Percentiles rank a stretch among this genome's conserved stretches.
phyloP scores from a whole-genome alignment of 202 grass and related monocot species.

The Tripidium arundinaceum region DNA sequence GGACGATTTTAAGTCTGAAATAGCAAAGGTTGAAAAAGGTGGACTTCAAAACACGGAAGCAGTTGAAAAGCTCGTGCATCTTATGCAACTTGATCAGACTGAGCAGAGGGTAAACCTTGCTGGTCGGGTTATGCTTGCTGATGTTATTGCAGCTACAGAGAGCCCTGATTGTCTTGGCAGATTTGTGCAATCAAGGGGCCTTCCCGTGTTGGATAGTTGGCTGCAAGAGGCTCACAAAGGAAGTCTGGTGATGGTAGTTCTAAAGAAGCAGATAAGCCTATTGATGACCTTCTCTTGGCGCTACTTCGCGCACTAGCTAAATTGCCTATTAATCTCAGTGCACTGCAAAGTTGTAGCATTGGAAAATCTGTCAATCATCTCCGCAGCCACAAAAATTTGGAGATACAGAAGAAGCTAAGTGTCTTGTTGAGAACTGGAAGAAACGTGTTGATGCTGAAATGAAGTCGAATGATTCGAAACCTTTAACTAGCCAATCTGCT shows the following conservation, averaged over 20 bases:
- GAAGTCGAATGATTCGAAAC: slow-evolving; percentile 71
- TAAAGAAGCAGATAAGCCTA: slow-evolving; percentile 59
- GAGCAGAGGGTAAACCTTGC: slow-evolving; percentile 57
- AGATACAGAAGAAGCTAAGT: slow-evolving; percentile 91
- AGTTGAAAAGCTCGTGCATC: slow-evolving; percentile 63
- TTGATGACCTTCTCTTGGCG: slow-evolving; percentile 58
- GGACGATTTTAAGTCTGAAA: slow-evolving; percentile 46
- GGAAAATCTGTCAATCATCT: slow-evolving; percentile 87
- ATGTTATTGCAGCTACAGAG: slow-evolving; percentile 62
- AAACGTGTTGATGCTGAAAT: slow-evolving; percentile 97
- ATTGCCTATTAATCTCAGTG: slow-evolving; percentile 70
- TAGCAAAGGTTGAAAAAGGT: slow-evolving; percentile 56
- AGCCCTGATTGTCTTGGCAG: slow-evolving; percentile 48
- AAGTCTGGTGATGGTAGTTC: slow-evolving; percentile 60
- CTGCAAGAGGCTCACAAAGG: slow-evolving; percentile 75
- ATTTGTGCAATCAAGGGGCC: slow-evolving; percentile 58
- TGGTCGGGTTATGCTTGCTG: slow-evolving; percentile 46
- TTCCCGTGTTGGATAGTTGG: slow-evolving; percentile 67
- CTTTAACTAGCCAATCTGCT: slow-evolving; percentile 52
- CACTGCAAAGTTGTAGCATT: slow-evolving; percentile 62
- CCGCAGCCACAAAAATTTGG: slow-evolving; percentile 73
- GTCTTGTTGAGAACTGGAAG: slow-evolving; percentile 94
- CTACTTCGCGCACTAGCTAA: slow-evolving; percentile 62
- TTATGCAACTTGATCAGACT: slow-evolving; percentile 61
- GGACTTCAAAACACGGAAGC: slow-evolving; percentile 56